phyloP scores from a whole-genome alignment of 805 yeast species.

The Ascoidea tarda region DNA sequence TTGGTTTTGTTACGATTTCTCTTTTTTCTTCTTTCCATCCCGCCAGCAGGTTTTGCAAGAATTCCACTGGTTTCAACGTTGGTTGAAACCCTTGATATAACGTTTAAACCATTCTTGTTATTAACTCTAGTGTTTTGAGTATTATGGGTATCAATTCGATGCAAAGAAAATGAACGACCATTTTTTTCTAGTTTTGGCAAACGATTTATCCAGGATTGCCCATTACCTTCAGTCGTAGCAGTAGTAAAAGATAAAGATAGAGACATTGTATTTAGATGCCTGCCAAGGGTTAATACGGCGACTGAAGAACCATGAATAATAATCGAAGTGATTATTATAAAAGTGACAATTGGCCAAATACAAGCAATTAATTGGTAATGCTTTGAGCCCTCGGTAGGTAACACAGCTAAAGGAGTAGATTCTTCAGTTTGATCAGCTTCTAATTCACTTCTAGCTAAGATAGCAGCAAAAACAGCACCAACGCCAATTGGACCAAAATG shows the following conservation, averaged over 20 bases:
- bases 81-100: slow-evolving; percentile 22
- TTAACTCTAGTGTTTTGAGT: slow-evolving; percentile 14
- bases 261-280: slow-evolving; percentile 81
- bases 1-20: slow-evolving; percentile 18
- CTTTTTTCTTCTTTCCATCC: slow-evolving; percentile 40
- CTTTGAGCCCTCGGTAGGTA: slow-evolving; percentile 32
- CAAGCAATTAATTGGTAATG: slow-evolving; percentile 46
- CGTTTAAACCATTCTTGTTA: slow-evolving; percentile 11
- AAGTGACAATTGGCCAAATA: slow-evolving; percentile 77
- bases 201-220: slow-evolving; percentile 70
- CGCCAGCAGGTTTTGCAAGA: slow-evolving; percentile 62
- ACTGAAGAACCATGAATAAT: slow-evolving; percentile 87
- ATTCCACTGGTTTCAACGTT: slow-evolving; percentile 45
- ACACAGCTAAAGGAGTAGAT: slow-evolving; percentile 38
- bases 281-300: slow-evolving; percentile 65
- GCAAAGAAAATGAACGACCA: slow-evolving; percentile 69
- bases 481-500: slow-evolving; percentile 97
- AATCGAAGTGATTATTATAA: slow-evolving; percentile 69
- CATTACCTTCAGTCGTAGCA: slow-evolving; percentile 36
- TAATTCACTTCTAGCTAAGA: slow-evolving; percentile 60
- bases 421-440: slow-evolving; percentile 36
- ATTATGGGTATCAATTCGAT: slow-evolving; percentile 61
- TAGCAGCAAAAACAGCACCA: slow-evolving; percentile 79
- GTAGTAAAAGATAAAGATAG: slow-evolving; percentile 84
- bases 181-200: slow-evolving; percentile 63